phyloP scores from a whole-genome alignment of 495 filamentous ascomycete genomes.

The Penicillium cinerascens region DNA sequence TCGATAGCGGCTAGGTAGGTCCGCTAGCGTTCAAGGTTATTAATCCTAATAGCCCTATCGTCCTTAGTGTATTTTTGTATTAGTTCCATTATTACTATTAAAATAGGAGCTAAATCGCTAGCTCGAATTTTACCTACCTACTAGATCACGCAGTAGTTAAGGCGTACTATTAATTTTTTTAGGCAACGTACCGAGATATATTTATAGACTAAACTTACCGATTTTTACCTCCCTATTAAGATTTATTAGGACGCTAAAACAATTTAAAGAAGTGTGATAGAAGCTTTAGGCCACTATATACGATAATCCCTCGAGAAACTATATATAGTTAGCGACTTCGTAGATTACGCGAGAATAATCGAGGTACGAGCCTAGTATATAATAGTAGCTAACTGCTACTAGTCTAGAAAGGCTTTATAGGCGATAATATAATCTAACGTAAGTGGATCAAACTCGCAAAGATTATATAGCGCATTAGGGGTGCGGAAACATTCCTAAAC shows the following conservation, averaged over 20 bases:
- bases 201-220: conserved; percentile 6
- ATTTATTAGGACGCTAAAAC: conserved; percentile 13
- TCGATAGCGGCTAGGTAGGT: conserved; percentile 10
- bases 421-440: conserved; percentile 16
- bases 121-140: background rate
- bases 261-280: conserved; percentile 10
- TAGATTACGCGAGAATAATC: background rate
- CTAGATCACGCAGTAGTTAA: conserved; percentile 8
- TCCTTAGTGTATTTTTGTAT: conserved; percentile 40
- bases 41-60: conserved; percentile 29
- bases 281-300: conserved; percentile 9
- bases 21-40: conserved; percentile 26
- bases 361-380: conserved; percentile 12
- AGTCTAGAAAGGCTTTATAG: conserved; percentile 14
- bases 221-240: conserved; percentile 13
- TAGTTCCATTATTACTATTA: conserved; percentile 26
- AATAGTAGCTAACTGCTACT: conserved; percentile 15
- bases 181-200: background rate
- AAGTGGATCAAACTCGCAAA: conserved; percentile 13
- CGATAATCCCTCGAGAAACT: conserved; percentile 14
- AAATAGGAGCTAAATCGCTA: conserved; percentile 11
- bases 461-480: conserved; percentile 8
- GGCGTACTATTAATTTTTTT: conserved; percentile 1
- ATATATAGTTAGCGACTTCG: conserved; percentile 1
- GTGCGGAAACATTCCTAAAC: conserved; percentile 7